Evolutionary conservation across 345 rosid genomes (phyloP), one percentile per base, ranked within the genome.

Genomic region (Brassica rapa): DNA sequence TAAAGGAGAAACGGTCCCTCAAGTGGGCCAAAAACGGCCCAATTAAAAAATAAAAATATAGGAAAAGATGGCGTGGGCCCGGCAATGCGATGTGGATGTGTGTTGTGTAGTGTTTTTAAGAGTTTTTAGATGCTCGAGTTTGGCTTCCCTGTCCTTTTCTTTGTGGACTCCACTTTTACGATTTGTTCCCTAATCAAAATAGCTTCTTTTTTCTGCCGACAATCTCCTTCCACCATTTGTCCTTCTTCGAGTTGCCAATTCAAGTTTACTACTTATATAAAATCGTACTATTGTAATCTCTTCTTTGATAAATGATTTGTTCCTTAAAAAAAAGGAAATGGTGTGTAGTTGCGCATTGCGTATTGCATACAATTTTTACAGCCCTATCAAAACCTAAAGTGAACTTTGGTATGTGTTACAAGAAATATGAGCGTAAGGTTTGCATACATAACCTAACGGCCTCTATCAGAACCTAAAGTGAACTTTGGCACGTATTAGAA

Each of bases 91-190:
- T 77, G 63, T 70, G 30, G 80, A 77, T 41, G 73, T 76, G 74
- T 55, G 55, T 77, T 71, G 76, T 71, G 76, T 63, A 25, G 12
- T 77, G 68, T 77, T 77, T 70, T 51, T 15, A 75, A 37, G 30
- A 35, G 53, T 27, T 59, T 27, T 70, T 32, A 62, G 64, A 62
- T 70, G 76, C 16, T 21, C 29, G 30, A 53, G 53, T 77, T 70
- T 77, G 64, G 75, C 75, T 77, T 67, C 15, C 32, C 33, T 68
- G 67, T 21, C 35, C 16, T 75, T 59, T 9, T 55, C 15, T 4
- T 37, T 57, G 77, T 78, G 73, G 82, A 59, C 72, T 66, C 82
- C 73, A 66, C 77, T 66, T 66, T 72, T 66, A 59, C 66, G 77
- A 78, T 78, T 72, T 78, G 77, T 66, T 78, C 68, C 82, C 82